phyloP scores from a whole-genome alignment of 176 grass and related monocot genomes.

The Phoenix roebelenii region DNA sequence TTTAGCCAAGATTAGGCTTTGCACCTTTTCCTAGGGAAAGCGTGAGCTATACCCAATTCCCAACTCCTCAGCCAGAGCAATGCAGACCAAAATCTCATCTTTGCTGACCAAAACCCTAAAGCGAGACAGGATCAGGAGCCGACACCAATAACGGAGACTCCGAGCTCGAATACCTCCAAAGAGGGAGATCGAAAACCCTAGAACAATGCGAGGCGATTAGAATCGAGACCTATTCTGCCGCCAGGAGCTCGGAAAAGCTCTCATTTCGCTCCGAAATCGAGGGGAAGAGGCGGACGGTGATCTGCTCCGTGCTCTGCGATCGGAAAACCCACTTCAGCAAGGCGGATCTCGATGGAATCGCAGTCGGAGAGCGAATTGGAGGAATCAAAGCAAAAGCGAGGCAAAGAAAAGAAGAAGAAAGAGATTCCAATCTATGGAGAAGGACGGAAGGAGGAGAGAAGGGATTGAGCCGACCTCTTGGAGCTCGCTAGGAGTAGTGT shows the following conservation, averaged over 20 bases:
- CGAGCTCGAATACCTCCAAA: conserved; percentile 27
- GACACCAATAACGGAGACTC: conserved; percentile 1
- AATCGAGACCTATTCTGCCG: not conserved
- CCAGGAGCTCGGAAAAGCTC: not conserved
- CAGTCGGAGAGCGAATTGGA: too few relatives aligned
- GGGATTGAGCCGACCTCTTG: not conserved
- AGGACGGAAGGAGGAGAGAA: too few relatives aligned
- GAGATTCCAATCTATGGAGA: too few relatives aligned
- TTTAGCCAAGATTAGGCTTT: conserved; percentile 44
- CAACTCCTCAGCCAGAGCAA: conserved; percentile 37
- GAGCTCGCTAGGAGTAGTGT: not conserved
- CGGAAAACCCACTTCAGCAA: not conserved
- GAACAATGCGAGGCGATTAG: not conserved
- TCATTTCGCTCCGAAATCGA: not conserved
- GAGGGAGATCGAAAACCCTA: not conserved
- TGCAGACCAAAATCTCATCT: conserved; percentile 56
- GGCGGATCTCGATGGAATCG: not conserved
- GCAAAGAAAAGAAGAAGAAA: too few relatives aligned
- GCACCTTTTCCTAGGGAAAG: conserved; percentile 56
- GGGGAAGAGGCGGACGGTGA: not conserved
- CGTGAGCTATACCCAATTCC: conserved; percentile 32
- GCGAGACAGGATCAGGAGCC: conserved; percentile 12
- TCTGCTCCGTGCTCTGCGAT: not conserved
- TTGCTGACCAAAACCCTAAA: conserved; percentile 27
- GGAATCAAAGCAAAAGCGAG: too few relatives aligned